These are phyloP conservation scores for Athelia sp. DNA, from an alignment of 1,284 basidiomycete genomes.

Conservation along the genomic window DNA sequence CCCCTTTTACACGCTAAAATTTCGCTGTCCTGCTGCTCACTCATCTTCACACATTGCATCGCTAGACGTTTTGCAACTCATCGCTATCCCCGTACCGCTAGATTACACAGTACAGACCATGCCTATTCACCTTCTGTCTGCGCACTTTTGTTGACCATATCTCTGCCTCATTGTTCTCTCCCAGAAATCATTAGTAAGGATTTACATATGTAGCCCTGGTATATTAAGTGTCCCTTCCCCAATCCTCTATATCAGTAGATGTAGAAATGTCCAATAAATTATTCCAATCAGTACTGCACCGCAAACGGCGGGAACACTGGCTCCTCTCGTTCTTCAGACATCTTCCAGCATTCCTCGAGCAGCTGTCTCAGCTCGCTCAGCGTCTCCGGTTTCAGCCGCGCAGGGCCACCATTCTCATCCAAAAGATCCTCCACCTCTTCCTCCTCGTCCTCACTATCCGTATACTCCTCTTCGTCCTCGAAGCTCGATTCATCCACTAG, in stretches of 20 bases:
- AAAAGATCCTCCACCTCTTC: conserved; percentile 19
- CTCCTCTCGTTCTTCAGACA: conserved; percentile 36
- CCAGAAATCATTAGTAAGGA: not conserved
- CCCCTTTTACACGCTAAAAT: no score
- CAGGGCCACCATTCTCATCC: conserved; percentile 13
- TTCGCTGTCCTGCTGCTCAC: no score
- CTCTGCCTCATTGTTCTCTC: not conserved
- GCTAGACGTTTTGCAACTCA: no score
- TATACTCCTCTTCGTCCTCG: conserved; percentile 22
- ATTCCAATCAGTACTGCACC: no score
- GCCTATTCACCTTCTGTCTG: no score
- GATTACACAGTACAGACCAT: no score
- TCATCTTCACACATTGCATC: no score
- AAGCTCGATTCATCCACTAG: conserved; percentile 30
- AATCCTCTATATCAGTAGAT: no score
- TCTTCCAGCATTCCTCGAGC: conserved; percentile 43
- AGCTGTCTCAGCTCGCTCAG: conserved; percentile 40
- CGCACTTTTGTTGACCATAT: not conserved
- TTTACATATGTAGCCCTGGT: not conserved
- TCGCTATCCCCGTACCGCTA: no score
- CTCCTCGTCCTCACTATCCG: conserved; percentile 21
- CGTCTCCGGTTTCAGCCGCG: conserved; percentile 16
- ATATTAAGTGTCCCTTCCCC: not conserved
- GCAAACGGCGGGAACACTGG: conserved; percentile 14
- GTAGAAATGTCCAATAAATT: not conserved